These are phyloP conservation scores for Penicillium sp. DNA, from an alignment of 2,329 filamentous ascomycete genomes.

Conservation along the genomic window DNA sequence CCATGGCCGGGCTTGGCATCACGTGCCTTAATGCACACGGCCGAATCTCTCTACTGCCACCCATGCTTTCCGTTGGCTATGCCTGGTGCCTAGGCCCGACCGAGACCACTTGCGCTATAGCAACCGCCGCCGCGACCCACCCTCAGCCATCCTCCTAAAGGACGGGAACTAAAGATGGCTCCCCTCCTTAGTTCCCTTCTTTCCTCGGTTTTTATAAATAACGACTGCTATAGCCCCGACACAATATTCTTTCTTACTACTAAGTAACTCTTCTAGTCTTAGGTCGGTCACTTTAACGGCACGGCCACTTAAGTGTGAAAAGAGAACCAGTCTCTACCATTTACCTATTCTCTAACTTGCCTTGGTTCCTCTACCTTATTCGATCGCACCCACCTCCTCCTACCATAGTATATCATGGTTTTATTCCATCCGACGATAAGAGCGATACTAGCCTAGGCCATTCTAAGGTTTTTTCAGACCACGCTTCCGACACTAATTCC, in stretches of 20 bases:
- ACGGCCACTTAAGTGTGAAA: slow-evolving; percentile 1
- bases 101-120: not conserved
- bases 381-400: not conserved
- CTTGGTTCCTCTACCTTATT: slow-evolving; percentile 3
- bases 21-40: slow-evolving; percentile 9
- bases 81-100: slow-evolving; percentile 14
- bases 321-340: too few species aligned
- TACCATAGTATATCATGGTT: slow-evolving; percentile 5
- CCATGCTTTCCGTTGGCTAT: slow-evolving; percentile 3
- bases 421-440: slow-evolving; percentile 14
- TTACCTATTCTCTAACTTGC: slow-evolving; percentile 1
- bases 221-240: not conserved
- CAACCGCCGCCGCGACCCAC: not conserved
- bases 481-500: too few species aligned
- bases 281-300: slow-evolving; percentile 9
- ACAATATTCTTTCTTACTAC: slow-evolving; percentile 9
- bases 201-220: slow-evolving; percentile 20
- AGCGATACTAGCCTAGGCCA: slow-evolving; percentile 21
- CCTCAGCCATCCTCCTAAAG: not conserved
- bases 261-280: slow-evolving; percentile 8
- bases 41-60: slow-evolving; percentile 10
- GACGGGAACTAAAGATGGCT: not conserved
- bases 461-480: slow-evolving; percentile 19
- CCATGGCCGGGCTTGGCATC: slow-evolving; percentile 12
- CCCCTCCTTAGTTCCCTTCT: slow-evolving; percentile 11